Base-by-base conservation (phyloP, 2,329 filamentous ascomycete species). In the Sclerotinia minor region DNA sequence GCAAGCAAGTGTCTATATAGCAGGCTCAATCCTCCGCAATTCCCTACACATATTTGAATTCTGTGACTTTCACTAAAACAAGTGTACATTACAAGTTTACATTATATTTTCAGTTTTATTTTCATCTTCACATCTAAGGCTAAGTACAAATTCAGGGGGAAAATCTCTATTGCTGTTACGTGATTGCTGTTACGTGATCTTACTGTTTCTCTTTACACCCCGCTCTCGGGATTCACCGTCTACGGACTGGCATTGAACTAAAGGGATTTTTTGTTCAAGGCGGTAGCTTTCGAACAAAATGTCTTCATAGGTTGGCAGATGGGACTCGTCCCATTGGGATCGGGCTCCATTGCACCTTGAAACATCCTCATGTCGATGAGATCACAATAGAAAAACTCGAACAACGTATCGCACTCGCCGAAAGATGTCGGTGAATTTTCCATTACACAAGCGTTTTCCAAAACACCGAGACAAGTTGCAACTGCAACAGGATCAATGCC, bases 361-460 rank as follows among this genome's bases (percentile, higher is more conserved):
- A 52, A 49, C 45, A n/a, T 35, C 44, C 38, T 52, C 65, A 53
- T 61, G 7, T 52, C 45, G 5, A 32, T 67, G 35, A 53, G 53
- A 8, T 60, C 32, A 44, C 55, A 67, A 26, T 61, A 53, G 24
- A 52, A 61, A 26, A 50, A 53, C 19, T 44, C 55, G 13, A 41
- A 61, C 19, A 67, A 38, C 38, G 35, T 35, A 60, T 61, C 65
- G 21, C 55, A 67, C 35, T 67, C 19, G 1, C 55, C 55, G 29
- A 67, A 53, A 32, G 55, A 35, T 15, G 35, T 67, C 5, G 24
- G 35, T 17, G 55, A 11, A 24, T 17, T 7, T 24, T 61, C 13
- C 26, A 45, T 52, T 52, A 19, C 24, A 19, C 55, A 67, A 8
- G 47, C 64, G 32, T 53, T 50, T 24, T 52, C 45, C 29, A 61